Base-by-base conservation (phyloP, 257 asterid species). In the Lycium ferocissimum region DNA sequence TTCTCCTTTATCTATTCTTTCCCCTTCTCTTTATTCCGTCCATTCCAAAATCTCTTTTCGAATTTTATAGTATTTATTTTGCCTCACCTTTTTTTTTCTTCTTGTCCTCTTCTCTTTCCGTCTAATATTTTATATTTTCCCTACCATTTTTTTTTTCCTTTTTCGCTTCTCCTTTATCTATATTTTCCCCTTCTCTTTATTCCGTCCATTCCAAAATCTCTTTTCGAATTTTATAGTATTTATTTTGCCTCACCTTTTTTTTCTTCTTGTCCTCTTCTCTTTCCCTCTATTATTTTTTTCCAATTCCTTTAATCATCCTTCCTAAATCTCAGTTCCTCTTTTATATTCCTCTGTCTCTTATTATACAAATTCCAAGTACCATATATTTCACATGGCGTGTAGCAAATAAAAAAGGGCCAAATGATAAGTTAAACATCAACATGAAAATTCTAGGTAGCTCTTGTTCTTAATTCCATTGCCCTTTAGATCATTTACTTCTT, bases 171-270 rank as follows among this genome's bases (percentile, higher is more conserved):
- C n/a, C 59, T 73, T 47, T 75, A 49, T 75, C 13, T 3, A 12
- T 47, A 22, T 12, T 73, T 75, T 75, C 22, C 11, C 20, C 73
- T 66, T 22, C 59, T 49, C 43, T 75, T 73, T 73, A 45, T 20
- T 17, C 40, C 11, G 38, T 73, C 81, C 43, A 38, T 70, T 38
- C 73, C 51, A 69, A 69, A 69, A 69, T 69, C 53, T 69, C 26
- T 38, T 38, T 70, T 7, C 78, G 3, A 69, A 69, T 38, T 38
- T 69, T 38, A 38, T 69, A 37, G 0, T 37, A 69, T 69, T 69
- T 69, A 37, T 69, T 69, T 15, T 17, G 13, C 26, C 14, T 37
- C 7, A 37, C 7, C 20, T 37, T 69, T 69, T 15, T 5, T 56
- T 56, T 12, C 40, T 38, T 13, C 78, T 70, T 35, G 49, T 67